These are phyloP conservation scores for Parietaria judaica DNA, from an alignment of 306 rosid species.

Conservation along the genomic window DNA sequence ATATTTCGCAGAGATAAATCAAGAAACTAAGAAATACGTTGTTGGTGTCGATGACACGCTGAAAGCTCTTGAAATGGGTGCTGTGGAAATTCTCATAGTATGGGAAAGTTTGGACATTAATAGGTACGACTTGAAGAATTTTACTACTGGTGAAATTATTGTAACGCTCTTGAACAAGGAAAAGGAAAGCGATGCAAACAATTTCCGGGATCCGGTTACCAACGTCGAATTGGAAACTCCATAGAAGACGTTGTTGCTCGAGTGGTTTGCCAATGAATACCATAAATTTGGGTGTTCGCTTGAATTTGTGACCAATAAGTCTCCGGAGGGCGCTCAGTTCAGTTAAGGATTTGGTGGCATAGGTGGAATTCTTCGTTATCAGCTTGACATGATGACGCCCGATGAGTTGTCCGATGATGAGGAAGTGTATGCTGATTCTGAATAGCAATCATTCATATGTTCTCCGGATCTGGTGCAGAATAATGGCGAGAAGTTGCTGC, in stretches of 20 bases:
- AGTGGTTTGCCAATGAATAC: constrained; percentile 91
- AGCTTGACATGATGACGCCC: constrained; percentile 70
- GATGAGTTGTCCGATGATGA: constrained; percentile 66
- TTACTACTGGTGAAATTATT: constrained; percentile 41
- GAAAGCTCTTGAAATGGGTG: constrained; percentile 86
- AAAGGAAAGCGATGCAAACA: constrained; percentile 46
- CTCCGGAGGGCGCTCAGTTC: constrained; percentile 88
- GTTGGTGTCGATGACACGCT: constrained; percentile 82
- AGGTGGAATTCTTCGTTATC: constrained; percentile 89
- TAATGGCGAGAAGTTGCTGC: too few species aligned
- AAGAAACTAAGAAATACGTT: constrained; percentile 83
- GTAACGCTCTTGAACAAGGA: constrained; percentile 71
- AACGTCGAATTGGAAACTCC: constrained; percentile 61
- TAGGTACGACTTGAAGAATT: constrained; percentile 53
- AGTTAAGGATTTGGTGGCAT: constrained; percentile 90
- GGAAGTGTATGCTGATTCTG: constrained; percentile 44
- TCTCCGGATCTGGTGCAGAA: too few species aligned
- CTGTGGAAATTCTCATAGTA: constrained; percentile 75
- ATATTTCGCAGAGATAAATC: constrained; percentile 82
- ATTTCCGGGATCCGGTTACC: constrained; percentile 44
- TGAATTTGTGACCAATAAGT: constrained; percentile 83
- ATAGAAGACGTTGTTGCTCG: constrained; percentile 63
- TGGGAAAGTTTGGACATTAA: constrained; percentile 80
- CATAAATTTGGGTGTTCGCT: constrained; percentile 62
- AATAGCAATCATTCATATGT: constrained; percentile 11